Evolutionary conservation across 768 basidiomycete genomes (phyloP).

Genomic region (Rhizopogon salebrosus): DNA sequence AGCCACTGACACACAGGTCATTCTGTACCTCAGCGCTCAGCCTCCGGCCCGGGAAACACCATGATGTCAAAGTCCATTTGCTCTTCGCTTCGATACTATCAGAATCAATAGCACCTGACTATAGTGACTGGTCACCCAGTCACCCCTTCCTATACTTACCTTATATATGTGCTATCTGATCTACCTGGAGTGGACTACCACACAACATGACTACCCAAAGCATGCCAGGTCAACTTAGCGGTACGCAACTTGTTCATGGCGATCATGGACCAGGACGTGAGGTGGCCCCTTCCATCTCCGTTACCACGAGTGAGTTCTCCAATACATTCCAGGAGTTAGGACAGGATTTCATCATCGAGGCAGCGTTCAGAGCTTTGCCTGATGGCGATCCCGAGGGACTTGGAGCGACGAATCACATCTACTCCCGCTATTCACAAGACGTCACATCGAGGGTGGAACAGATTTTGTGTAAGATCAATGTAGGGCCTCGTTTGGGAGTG

Average conservation of each 20-base stretch:
- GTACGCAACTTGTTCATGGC: slow-evolving; percentile 44
- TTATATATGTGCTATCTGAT: too few species aligned
- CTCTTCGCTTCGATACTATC: too few species aligned
- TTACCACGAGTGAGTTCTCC: slow-evolving; percentile 56
- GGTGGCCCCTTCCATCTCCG: slow-evolving; percentile 72
- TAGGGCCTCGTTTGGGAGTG: slow-evolving; percentile 19
- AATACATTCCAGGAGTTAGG: background rate
- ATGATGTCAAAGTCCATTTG: too few species aligned
- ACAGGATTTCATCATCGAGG: background rate
- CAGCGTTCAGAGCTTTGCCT: slow-evolving; percentile 51
- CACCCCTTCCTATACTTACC: too few species aligned
- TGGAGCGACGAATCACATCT: slow-evolving; percentile 57
- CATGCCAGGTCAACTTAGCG: slow-evolving; percentile 23
- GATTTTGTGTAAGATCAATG: slow-evolving; percentile 67
- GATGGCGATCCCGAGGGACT: slow-evolving; percentile 16
- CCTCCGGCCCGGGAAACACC: too few species aligned
- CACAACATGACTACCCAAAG: slow-evolving; percentile 20
- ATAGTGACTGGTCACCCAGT: too few species aligned
- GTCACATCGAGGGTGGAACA: slow-evolving; percentile 65
- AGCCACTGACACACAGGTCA: too few species aligned
- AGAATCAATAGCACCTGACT: too few species aligned
- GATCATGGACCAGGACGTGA: slow-evolving; percentile 35
- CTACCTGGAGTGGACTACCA: background rate
- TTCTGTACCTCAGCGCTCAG: too few species aligned
- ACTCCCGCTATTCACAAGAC: slow-evolving; percentile 69